These are phyloP conservation scores for Amauroascus niger DNA, from an alignment of 2,329 filamentous ascomycete genomes.

Conservation along the genomic window DNA sequence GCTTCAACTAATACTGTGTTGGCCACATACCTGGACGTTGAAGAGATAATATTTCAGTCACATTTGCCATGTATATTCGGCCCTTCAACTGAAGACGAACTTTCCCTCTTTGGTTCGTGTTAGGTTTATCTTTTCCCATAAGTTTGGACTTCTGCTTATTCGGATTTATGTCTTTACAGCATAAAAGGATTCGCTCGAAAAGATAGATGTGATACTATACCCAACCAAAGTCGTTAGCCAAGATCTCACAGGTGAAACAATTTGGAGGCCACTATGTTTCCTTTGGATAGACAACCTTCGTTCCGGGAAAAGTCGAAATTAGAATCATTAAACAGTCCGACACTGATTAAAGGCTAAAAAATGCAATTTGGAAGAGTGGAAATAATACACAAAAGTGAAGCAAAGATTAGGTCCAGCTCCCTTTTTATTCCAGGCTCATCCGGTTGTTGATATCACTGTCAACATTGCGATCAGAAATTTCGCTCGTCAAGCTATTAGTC, in stretches of 20 bases:
- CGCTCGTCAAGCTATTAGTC: background rate
- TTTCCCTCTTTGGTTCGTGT: constrained; percentile 64
- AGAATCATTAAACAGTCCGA: background rate
- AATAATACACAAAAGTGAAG: background rate
- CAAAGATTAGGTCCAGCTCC: background rate
- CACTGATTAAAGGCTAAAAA: background rate
- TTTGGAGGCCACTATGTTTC: background rate
- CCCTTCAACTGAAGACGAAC: constrained; percentile 79
- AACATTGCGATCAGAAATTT: background rate
- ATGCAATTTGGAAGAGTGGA: background rate
- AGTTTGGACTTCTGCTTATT: constrained; percentile 66
- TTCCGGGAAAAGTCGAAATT: background rate
- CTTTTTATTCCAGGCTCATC: background rate
- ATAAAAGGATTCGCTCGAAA: constrained; percentile 88
- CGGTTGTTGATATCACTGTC: background rate
- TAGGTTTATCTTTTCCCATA: constrained; percentile 58
- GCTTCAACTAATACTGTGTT: background rate
- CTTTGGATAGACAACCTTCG: background rate
- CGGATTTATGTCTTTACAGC: constrained; percentile 87
- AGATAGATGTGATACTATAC: constrained; percentile 89
- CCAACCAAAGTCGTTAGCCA: constrained; percentile 2
- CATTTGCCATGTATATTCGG: constrained; percentile 97
- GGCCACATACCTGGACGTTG: constrained; percentile 68
- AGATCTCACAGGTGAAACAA: constrained; percentile 2
- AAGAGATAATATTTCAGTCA: constrained; percentile 83